Percentiles rank a stretch among this genome's conserved stretches.
phyloP scores from a whole-genome alignment of 2,329 filamentous ascomycete species.

The Colletotrichum sansevieriae region DNA sequence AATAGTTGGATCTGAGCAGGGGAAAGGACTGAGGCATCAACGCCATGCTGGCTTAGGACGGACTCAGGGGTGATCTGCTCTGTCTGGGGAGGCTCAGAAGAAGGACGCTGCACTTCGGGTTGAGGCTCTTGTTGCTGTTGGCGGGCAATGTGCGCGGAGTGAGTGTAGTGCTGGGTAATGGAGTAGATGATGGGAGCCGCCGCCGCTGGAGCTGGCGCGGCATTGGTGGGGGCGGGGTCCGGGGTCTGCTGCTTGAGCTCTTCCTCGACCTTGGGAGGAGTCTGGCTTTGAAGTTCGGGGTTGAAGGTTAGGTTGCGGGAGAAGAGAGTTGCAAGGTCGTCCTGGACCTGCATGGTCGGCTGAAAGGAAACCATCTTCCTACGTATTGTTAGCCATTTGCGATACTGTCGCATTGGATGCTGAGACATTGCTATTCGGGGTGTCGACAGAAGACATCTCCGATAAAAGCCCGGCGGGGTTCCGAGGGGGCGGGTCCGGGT shows the following conservation, averaged over 20 bases:
- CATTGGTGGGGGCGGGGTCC: conserved; percentile 44
- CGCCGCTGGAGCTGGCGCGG: conserved; percentile 48
- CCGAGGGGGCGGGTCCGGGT: conserved; percentile 1
- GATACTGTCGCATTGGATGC: neutral
- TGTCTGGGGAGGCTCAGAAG: conserved; percentile 64
- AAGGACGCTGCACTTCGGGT: conserved; percentile 57
- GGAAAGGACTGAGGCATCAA: conserved; percentile 78
- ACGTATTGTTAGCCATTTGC: conserved; percentile 16
- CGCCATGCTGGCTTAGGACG: conserved; percentile 74
- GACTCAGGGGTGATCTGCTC: conserved; percentile 66
- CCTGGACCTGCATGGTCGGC: conserved; percentile 73
- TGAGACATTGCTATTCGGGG: neutral
- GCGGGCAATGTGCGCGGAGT: conserved; percentile 75
- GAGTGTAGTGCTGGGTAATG: conserved; percentile 86
- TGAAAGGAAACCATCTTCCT: conserved; percentile 55
- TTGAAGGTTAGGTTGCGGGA: conserved; percentile 79
- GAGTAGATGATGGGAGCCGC: conserved; percentile 73
- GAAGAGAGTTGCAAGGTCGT: conserved; percentile 87
- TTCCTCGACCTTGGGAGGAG: conserved; percentile 49
- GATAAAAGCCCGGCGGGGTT: conserved; percentile 37
- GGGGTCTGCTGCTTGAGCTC: conserved; percentile 48
- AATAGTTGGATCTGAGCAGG: conserved; percentile 84
- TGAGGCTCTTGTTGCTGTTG: conserved; percentile 51
- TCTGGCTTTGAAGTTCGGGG: conserved; percentile 51
- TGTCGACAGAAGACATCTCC: conserved; percentile 13